phyloP scores from a whole-genome alignment of 176 grass and related monocot species.

The Oryza australiensis region DNA sequence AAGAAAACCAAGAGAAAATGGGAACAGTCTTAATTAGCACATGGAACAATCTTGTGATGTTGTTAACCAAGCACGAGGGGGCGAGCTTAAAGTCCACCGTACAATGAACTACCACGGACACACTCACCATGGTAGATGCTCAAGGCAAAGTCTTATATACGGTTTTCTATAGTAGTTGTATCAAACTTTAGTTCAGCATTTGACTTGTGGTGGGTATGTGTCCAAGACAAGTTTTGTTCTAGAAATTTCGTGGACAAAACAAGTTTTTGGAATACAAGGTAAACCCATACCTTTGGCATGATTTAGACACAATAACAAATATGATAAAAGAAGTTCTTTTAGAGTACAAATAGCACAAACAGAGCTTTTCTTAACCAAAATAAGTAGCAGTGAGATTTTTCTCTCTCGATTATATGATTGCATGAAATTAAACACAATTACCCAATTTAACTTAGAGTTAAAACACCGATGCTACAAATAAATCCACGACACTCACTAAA shows the following conservation, averaged over 20 bases:
- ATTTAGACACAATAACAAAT: not conserved
- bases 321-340: not conserved
- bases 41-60: not conserved
- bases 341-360: not conserved
- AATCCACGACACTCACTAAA: no score
- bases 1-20: not conserved
- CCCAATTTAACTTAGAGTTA: no score
- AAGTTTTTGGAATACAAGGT: not conserved
- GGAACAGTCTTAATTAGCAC: not conserved
- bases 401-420: no score
- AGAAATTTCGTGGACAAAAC: not conserved
- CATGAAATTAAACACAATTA: no score
- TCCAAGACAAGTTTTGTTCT: not conserved
- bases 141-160: not conserved
- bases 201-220: conserved; percentile 23
- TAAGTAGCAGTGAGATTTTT: no score
- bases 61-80: not conserved
- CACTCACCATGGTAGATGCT: not conserved
- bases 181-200: conserved; percentile 34
- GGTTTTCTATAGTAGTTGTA: not conserved
- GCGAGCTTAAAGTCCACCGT: conserved; percentile 2
- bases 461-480: no score
- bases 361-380: no score
- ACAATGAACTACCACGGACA: conserved; percentile 18
- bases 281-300: not conserved